phyloP scores from a whole-genome alignment of 2,329 filamentous ascomycete genomes.

The Arthrobotrys pseudoclavata region DNA sequence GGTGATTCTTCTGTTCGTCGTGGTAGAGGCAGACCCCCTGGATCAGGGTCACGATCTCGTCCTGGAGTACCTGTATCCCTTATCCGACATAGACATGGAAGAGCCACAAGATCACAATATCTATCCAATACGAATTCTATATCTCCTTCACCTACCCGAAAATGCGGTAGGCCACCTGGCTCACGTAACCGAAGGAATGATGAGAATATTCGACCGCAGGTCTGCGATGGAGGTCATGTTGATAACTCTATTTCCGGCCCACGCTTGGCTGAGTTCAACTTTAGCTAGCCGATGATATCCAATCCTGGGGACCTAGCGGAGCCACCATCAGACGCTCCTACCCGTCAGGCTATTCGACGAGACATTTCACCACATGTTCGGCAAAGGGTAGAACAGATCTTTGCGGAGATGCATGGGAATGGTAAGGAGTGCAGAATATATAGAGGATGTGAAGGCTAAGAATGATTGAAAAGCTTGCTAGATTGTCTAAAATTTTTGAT shows the following conservation, averaged over 20 bases:
- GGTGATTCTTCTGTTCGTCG: background rate
- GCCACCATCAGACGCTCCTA: background rate
- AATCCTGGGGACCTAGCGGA: too few relatives aligned
- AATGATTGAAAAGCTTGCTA: background rate
- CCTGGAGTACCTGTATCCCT: background rate
- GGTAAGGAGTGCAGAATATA: background rate
- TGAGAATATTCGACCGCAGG: background rate
- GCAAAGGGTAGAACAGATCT: background rate
- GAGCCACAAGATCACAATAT: background rate
- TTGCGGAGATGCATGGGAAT: background rate
- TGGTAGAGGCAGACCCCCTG: slow-evolving; percentile 7
- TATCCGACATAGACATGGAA: background rate
- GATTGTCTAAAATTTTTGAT: background rate
- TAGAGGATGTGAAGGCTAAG: background rate
- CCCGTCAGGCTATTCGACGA: background rate
- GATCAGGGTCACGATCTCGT: slow-evolving; percentile 11
- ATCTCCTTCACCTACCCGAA: slow-evolving; percentile 5
- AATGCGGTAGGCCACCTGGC: slow-evolving; percentile 1
- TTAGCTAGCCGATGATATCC: too few relatives aligned
- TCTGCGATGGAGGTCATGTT: background rate
- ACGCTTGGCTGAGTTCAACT: background rate
- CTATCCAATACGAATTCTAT: background rate
- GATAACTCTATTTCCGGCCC: background rate
- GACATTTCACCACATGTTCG: background rate
- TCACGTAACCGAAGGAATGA: background rate